phyloP scores from a whole-genome alignment of 78 protist genomes.

The Dictyostelium purpureum region DNA sequence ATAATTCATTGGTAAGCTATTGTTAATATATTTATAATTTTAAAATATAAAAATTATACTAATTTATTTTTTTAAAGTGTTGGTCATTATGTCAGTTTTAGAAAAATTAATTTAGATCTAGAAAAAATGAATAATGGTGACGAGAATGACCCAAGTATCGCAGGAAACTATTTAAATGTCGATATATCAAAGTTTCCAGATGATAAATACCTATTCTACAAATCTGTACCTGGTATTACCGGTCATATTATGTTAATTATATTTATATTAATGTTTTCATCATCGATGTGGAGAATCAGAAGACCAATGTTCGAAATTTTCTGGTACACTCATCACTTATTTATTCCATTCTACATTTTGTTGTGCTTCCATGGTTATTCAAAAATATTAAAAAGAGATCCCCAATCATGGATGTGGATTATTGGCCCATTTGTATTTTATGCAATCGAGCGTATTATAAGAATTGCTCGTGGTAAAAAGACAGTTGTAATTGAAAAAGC shows the following conservation, averaged over 20 bases:
- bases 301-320: slow-evolving; percentile 79
- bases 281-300: slow-evolving; percentile 56
- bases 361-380: slow-evolving; percentile 64
- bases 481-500: slow-evolving; percentile 20
- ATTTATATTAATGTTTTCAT: slow-evolving; percentile 14
- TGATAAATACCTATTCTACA: slow-evolving; percentile 18
- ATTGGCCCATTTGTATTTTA: slow-evolving; percentile 39
- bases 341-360: slow-evolving; percentile 24
- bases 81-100: slow-evolving; percentile 33
- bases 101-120: neutral
- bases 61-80: neutral
- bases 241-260: slow-evolving; percentile 45
- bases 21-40: neutral
- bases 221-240: slow-evolving; percentile 41
- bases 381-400: slow-evolving; percentile 9
- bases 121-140: neutral
- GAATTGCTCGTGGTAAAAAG: slow-evolving; percentile 31
- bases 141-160: neutral
- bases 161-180: slow-evolving; percentile 2
- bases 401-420: slow-evolving; percentile 49
- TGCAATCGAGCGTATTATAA: slow-evolving; percentile 14
- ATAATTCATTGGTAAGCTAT: slow-evolving; percentile 25
- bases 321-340: slow-evolving; percentile 68
- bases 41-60: neutral
- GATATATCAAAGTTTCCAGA: neutral